Evolutionary conservation across 306 rosid species (phyloP), one percentile per base, ranked within the genome.

Genomic region (Cercis canadensis): DNA sequence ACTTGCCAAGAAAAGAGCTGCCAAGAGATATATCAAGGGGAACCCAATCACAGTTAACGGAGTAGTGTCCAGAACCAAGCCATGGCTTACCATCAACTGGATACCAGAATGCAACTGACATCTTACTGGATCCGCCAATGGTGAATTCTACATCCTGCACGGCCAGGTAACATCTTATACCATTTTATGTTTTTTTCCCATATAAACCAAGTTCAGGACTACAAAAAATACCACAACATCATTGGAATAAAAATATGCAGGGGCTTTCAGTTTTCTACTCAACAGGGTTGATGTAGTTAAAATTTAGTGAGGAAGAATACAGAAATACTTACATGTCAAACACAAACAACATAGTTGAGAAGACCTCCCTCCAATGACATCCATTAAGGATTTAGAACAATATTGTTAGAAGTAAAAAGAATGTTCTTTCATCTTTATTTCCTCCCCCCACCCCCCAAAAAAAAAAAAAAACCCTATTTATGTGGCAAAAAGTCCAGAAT

Each of bases 61-160:
- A 81, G 74, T 82, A 94, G 88, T 94, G 98, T 46, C 90, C 97
- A 8, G 98, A 89, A 11, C 92, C 97, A 72, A 80, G 95, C 98
- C 98, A 94, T 32, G 98, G 88, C 32, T 87, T 62, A 59, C 80
- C 87, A 64, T 87, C 94, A 37, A 79, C 77, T 8, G 98, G 98
- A 71, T 89, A 90, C 98, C 98, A 94, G 79, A 90, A 89, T 82
- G 95, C 98, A 16, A 81, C 94, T 29, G 98, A 87, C 92, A 90
- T 87, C 86, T 85, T 86, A 69, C 95, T 90, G 41, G 90, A 71
- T 77, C 82, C 89, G 6, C 95, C 94, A 34, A 94, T 87, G 12
- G 84, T 85, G 51, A 94, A 94, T 74, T 94, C 96, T 62, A 83
- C 92, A 75, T 94, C 98, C 98, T 94, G 90, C 87, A 79, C 9